Base-by-base conservation (phyloP, 1,139 yeast genomes). In the Sugiyamaella novakii region DNA sequence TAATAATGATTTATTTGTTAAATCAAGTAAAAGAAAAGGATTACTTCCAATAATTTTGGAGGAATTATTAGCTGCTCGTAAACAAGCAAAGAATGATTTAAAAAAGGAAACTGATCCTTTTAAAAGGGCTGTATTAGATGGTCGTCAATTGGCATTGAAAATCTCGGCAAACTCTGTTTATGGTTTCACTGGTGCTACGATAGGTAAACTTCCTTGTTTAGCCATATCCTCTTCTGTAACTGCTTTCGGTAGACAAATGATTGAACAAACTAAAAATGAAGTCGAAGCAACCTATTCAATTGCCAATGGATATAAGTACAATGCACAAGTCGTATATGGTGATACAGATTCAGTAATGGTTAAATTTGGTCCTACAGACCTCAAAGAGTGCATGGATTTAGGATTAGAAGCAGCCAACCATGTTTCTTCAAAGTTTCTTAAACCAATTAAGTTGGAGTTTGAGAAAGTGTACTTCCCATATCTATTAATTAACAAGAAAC, bases 341-440 rank as follows among this genome's bases (percentile, higher is more conserved):
- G 99, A 94, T 70, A 94, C 99, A 0, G 99, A 94, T 78, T 94
- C 98, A 5, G 99, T 94, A 14, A 94, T 94, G 98, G 97, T 94
- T 39, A 89, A 88, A 63, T 94, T 94, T 71, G 99, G 99, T 1
- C 80, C 83, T 34, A 72, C 74, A n/a, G 96, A 89, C 62, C 68
- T 92, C 54, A 81, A 75, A 50, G 84, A 86, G 27, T 87, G 96
- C 59, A 94, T 94, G 98, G 77, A 79, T 50, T 66, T 89, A 50
- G 99, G 98, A 2, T 85, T 88, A 59, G 96, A 91, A 63, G 98
- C 98, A 0, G 99, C 99, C 0, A 86, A 76, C 5, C 82, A 69
- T 58, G 98, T 94, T 2, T 88, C 98, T 0, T 75, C 80, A 52
- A 70, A 78, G 51, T 94, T 94, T 67, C 75, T 81, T 49, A 76